Conservation (phyloP, 2,329 filamentous ascomycete species). For the Phoma herbarum region DNA sequence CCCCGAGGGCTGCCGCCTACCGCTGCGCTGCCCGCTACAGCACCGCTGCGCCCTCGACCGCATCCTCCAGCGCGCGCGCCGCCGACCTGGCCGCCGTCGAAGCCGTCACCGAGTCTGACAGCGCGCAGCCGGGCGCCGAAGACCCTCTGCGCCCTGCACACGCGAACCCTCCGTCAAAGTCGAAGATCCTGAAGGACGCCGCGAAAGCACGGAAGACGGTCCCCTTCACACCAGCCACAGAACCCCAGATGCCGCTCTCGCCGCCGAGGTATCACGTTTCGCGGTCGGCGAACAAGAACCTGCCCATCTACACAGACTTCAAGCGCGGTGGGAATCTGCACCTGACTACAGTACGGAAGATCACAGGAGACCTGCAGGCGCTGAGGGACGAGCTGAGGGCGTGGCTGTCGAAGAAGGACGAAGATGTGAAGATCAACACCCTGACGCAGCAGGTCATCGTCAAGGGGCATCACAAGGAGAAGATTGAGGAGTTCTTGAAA, state of each 20-base stretch:
- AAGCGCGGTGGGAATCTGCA: constrained; percentile 80
- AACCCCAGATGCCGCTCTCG: constrained; percentile 23
- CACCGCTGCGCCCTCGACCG: constrained; percentile 38
- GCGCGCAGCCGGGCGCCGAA: constrained; percentile 35
- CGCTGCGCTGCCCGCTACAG: constrained; percentile 23
- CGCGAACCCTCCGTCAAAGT: constrained; percentile 5
- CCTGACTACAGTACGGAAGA: constrained; percentile 78
- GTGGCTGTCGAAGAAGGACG: constrained; percentile 65
- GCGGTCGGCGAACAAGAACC: constrained; percentile 73
- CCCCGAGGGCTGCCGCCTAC: constrained; percentile 4
- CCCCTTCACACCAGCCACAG: constrained; percentile 20
- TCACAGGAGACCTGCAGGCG: constrained; percentile 74
- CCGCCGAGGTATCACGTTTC: constrained; percentile 71
- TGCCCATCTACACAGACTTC: constrained; percentile 78
- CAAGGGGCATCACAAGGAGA: constrained; percentile 36
- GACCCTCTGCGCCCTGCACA: constrained; percentile 28
- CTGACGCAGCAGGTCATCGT: constrained; percentile 73
- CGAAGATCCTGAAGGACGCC: constrained; percentile 15
- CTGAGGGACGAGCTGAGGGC: constrained; percentile 70
- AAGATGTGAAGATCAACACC: constrained; percentile 65
- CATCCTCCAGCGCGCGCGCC: constrained; percentile 32
- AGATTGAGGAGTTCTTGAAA: constrained; percentile 27
- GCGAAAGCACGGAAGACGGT: constrained; percentile 15
- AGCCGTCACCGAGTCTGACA: constrained; percentile 47
- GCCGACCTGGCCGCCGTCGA: constrained; percentile 47